Conservation (phyloP, 73 alveolate genomes). For the Tetrahymena malaccensis region DNA sequence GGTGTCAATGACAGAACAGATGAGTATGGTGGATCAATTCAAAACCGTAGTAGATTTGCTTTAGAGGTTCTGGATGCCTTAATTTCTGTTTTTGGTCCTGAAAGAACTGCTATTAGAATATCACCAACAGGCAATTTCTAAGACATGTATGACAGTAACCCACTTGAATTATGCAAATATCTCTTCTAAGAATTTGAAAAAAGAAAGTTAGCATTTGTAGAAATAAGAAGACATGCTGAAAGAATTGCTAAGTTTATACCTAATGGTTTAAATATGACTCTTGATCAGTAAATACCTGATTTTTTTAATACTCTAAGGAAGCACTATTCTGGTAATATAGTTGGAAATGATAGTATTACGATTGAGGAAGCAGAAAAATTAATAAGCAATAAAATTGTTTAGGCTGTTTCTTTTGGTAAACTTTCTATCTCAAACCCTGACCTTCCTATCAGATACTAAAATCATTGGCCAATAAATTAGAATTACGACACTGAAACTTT, state of each 20-base stretch:
- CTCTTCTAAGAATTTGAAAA: constrained; percentile 31
- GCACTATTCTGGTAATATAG: constrained; percentile 2
- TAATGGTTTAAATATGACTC: neutral
- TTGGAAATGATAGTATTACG: constrained; percentile 10
- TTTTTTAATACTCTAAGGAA: constrained; percentile 1
- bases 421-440: constrained; percentile 17
- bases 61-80: constrained; percentile 58
- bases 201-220: constrained; percentile 35
- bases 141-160: constrained; percentile 47
- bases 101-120: constrained; percentile 46
- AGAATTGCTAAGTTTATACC: neutral
- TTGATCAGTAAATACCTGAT: neutral
- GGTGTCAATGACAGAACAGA: constrained; percentile 68
- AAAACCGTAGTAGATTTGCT: constrained; percentile 65
- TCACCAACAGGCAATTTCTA: constrained; percentile 44
- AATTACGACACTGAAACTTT: neutral
- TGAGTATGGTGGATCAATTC: constrained; percentile 78
- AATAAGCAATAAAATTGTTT: neutral
- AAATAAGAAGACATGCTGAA: constrained; percentile 23
- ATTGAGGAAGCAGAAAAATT: constrained; percentile 5
- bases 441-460: neutral
- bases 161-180: constrained; percentile 26
- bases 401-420: constrained; percentile 27
- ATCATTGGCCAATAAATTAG: neutral
- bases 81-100: constrained; percentile 36